Evolutionary conservation across 1,139 yeast species (phyloP).

Genomic region (Kurtzmaniella quercitrusa): DNA sequence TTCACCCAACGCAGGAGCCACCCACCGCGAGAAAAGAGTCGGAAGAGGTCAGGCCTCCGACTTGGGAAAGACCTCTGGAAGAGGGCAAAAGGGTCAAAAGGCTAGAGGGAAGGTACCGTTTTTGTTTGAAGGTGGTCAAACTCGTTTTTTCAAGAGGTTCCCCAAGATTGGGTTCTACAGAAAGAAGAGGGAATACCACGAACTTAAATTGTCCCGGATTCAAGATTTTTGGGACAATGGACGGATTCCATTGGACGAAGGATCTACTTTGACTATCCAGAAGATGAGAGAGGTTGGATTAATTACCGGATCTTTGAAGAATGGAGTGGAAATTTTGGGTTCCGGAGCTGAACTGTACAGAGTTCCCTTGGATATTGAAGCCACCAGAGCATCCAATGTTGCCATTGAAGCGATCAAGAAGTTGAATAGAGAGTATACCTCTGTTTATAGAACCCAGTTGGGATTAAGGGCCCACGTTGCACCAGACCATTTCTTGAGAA

Average conservation of each 20-base stretch:
- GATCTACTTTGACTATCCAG: constrained; percentile 57
- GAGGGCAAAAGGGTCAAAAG: constrained; percentile 99
- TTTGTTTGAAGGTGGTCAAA: constrained; percentile 99
- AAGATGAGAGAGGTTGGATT: constrained; percentile 71
- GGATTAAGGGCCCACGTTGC: constrained; percentile 72
- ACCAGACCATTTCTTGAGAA: constrained; percentile 65
- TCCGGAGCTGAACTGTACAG: constrained; percentile 55
- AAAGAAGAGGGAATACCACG: constrained; percentile 47
- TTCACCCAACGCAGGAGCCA: constrained; percentile 39
- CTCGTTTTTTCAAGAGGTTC: constrained; percentile 83
- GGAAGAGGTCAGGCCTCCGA: constrained; percentile 99
- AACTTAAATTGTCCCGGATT: constrained; percentile 55
- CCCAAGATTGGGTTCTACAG: constrained; percentile 88
- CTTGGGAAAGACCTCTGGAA: constrained; percentile 87
- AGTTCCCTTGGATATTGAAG: constrained; percentile 70
- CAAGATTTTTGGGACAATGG: constrained; percentile 63
- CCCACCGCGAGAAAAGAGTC: constrained; percentile 55
- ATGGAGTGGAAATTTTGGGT: constrained; percentile 82
- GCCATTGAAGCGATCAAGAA: constrained; percentile 74
- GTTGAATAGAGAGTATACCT: constrained; percentile 68
- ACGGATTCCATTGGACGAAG: constrained; percentile 59
- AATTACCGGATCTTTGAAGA: constrained; percentile 64
- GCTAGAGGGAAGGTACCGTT: constrained; percentile 88
- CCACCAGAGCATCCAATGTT: constrained; percentile 70
- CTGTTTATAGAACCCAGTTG: constrained; percentile 64